Evolutionary conservation across 2,329 filamentous ascomycete genomes (phyloP).

Genomic region (Colletotrichum tabaci): DNA sequence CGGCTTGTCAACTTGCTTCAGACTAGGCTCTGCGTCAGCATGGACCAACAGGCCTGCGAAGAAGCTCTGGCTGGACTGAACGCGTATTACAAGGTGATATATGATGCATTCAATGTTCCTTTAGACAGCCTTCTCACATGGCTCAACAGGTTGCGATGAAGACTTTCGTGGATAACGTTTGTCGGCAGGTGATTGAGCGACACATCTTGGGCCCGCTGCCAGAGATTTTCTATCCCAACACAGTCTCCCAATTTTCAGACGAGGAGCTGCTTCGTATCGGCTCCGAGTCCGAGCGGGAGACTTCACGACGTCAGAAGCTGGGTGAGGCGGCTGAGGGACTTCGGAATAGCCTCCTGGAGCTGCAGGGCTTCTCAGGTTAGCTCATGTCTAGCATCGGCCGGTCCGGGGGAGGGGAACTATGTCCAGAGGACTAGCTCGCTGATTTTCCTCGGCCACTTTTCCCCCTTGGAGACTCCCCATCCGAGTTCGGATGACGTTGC

Average conservation of each 20-base stretch:
- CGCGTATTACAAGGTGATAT: conserved; percentile 46
- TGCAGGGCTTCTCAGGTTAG: conserved; percentile 22
- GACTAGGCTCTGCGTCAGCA: conserved; percentile 16
- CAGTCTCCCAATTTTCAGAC: conserved; percentile 3
- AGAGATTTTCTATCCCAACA: conserved; percentile 17
- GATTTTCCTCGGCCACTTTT: background rate
- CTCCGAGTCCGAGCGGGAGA: conserved; percentile 23
- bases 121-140: accelerated
- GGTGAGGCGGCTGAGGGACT: background rate
- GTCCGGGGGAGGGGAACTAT: no score
- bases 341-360: conserved; percentile 15
- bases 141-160: conserved; percentile 27
- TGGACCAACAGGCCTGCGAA: conserved; percentile 44
- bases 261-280: conserved; percentile 33
- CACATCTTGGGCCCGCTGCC: conserved; percentile 42
- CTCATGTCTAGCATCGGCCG: no score
- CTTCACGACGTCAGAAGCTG: conserved; percentile 19
- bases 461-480: no score
- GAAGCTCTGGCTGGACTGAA: conserved; percentile 42
- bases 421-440: no score
- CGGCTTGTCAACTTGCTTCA: background rate
- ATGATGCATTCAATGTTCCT: no score
- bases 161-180: conserved; percentile 47
- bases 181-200: conserved; percentile 45
- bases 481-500: background rate